A percentile compares a stretch with the other conserved stretches of the same genome.
phyloP scores from a whole-genome alignment of 2,329 filamentous ascomycete species.

The Didymella keratinophila region DNA sequence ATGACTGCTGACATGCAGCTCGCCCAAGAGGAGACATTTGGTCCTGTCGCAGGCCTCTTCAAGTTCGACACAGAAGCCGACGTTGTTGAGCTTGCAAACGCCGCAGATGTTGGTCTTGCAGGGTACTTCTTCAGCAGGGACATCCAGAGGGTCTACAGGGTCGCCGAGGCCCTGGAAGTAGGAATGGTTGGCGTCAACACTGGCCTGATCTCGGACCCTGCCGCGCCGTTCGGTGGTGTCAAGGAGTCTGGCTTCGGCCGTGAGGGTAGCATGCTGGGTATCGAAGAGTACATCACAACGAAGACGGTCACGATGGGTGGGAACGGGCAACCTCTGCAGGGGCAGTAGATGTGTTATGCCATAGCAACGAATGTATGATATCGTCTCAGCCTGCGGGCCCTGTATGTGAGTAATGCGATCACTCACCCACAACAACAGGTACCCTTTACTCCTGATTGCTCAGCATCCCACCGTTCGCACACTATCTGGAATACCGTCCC shows the following conservation, averaged over 20 bases:
- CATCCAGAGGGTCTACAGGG: constrained; percentile 65
- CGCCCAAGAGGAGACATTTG: constrained; percentile 90
- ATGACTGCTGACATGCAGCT: constrained; percentile 88
- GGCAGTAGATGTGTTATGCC: constrained; percentile 20
- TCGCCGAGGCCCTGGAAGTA: constrained; percentile 75
- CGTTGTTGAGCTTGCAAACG: constrained; percentile 84
- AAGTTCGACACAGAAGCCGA: constrained; percentile 88
- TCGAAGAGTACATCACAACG: constrained; percentile 58
- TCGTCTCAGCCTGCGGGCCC: neutral
- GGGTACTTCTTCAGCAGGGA: constrained; percentile 88
- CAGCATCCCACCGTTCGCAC: neutral
- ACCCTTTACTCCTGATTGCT: neutral
- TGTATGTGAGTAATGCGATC: neutral
- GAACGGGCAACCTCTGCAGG: constrained; percentile 66
- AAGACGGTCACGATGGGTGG: constrained; percentile 66
- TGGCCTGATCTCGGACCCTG: constrained; percentile 58
- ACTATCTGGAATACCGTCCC: neutral
- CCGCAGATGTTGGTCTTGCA: constrained; percentile 83
- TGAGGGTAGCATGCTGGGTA: constrained; percentile 60
- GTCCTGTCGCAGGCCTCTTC: constrained; percentile 90
- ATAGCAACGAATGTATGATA: neutral
- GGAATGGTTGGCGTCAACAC: constrained; percentile 79
- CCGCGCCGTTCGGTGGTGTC: constrained; percentile 58
- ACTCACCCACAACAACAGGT: neutral
- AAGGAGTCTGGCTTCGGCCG: constrained; percentile 61